Evolutionary conservation across 352 stramenopile genomes (phyloP), one percentile per base, ranked within the genome.

Genomic region (Phytopythium mirpurense): DNA sequence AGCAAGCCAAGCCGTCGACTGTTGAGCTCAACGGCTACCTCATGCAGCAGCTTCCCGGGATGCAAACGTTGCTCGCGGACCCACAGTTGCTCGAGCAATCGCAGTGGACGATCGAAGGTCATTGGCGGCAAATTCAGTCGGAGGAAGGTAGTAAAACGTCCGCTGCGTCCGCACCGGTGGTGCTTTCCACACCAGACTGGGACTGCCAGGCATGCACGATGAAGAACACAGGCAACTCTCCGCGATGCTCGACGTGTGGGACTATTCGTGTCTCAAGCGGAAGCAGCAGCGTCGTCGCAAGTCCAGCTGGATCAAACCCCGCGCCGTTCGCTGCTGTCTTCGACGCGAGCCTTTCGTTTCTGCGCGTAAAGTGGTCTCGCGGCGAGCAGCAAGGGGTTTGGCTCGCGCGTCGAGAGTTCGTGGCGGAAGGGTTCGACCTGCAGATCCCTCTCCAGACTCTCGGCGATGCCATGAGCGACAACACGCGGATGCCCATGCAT

Each of bases 311-410:
- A 14, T 90, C 63, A 41, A 95, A 93, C 27, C 84, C 84, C 2
- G 84, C 84, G 12, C 84, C 84, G 12, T 90, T 93, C 36, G 64
- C 63, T 27, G 84, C 78, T 2, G 61, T 72, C 5, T 83, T 90
- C 27, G 66, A 82, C 45, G 57, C 66, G 42, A 79, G 57, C 37
- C 63, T 77, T 44, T 80, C 70, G 3, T 91, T 95, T 57, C 87
- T 93, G 81, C 68, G 81, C 11, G 62, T 95, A 41, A 73, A 60
- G 32, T 95, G 85, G 85, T 90, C 81, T 21, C 78, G 85, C 24
- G 85, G 85, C 0, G 85, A 95, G 36, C 77, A 93, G 45, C 73
- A 85, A 35, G 85, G 85, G 29, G 76, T 90, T 3, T 95, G 85
- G 85, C 54, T 95, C 18, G 85, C 85, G 3, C 68, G 62, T 23